Evolutionary conservation across 495 filamentous ascomycete species (phyloP).

Genomic region (Tuber borchii): DNA sequence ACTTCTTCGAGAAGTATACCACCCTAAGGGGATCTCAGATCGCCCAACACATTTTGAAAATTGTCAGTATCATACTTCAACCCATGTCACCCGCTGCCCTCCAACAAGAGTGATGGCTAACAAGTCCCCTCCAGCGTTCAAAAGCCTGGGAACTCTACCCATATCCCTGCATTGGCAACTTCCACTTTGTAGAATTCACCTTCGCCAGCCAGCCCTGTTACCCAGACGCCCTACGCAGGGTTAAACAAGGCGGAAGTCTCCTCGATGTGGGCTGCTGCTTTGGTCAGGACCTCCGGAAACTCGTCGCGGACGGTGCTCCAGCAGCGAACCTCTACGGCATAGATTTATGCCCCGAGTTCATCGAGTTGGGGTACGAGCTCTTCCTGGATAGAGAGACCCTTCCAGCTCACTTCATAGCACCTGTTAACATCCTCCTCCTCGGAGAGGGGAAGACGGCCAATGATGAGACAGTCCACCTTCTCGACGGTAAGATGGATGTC

Average conservation of each 20-base stretch:
- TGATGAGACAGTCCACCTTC: constrained; percentile 40
- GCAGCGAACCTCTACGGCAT: constrained; percentile 46
- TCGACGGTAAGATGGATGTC: constrained; percentile 52
- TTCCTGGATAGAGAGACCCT: constrained; percentile 49
- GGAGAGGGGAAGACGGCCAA: background rate
- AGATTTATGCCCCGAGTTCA: constrained; percentile 49
- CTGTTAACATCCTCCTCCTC: constrained; percentile 48
- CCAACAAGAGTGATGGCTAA: background rate
- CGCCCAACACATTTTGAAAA: too few species aligned
- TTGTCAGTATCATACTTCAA: background rate
- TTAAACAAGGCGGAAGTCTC: constrained; percentile 33
- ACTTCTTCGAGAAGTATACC: background rate
- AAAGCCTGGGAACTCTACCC: constrained; percentile 44
- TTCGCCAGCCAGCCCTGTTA: constrained; percentile 39
- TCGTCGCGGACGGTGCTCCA: constrained; percentile 47
- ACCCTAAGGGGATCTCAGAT: too few species aligned
- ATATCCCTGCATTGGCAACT: constrained; percentile 47
- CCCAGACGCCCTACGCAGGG: constrained; percentile 22
- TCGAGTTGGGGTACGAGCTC: constrained; percentile 51
- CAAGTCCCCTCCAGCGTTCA: constrained; percentile 39
- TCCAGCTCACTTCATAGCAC: constrained; percentile 47
- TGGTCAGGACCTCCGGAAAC: constrained; percentile 50
- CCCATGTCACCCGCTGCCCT: background rate
- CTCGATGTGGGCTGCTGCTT: constrained; percentile 52
- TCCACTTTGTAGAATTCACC: constrained; percentile 45